Evolutionary conservation across 2,329 filamentous ascomycete genomes (phyloP), one percentile per base, ranked within the genome.

Genomic region (Aspergillus sp.): DNA sequence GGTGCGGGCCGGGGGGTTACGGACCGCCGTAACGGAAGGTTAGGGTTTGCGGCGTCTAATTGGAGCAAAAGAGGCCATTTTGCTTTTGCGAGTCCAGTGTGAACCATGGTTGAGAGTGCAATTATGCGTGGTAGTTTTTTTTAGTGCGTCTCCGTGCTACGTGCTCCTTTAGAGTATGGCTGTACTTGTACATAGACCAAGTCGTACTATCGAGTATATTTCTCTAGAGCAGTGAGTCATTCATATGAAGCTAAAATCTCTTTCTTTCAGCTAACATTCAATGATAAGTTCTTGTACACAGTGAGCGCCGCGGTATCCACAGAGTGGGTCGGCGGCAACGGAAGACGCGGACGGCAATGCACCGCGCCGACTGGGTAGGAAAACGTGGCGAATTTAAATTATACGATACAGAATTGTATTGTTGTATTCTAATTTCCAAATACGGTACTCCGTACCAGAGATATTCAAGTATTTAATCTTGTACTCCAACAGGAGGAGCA

Each of bases 321-420:
- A 50, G 52, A 49, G 51, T 44, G 59, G 53, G 60, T 49, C 57
- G 57, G 60, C 49, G 52, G 55, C 55, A 60, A 56, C 61, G 61
- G 61, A 63, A 61, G 58, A 61, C 52, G 59, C 61, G 61, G 60
- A 62, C 61, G 60, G 60, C 55, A 63, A 61, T 61, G 61, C 61
- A 63, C 49, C 53, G 51, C 48, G 53, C 61, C 61, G 61, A 61
- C 60, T 59, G 57, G 61, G 57, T 60, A 58, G 47, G 51, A 55
- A 58, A 62, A 59, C 59, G 59, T 61, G 59, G 59, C 58, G 58
- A 57, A 43, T 49, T 51, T 51, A 52, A 47, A 27, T 45, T 48
- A 47, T 35, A 25, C 20, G 33, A 38, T 39, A 38, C 27, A 2
- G 15, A 20, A n/a, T 12, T 46, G 35, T 42, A 19, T 48, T 46